Evolutionary conservation across 2,329 filamentous ascomycete species (phyloP), one percentile per base, ranked within the genome.

Genomic region (Metarhizium sp.): DNA sequence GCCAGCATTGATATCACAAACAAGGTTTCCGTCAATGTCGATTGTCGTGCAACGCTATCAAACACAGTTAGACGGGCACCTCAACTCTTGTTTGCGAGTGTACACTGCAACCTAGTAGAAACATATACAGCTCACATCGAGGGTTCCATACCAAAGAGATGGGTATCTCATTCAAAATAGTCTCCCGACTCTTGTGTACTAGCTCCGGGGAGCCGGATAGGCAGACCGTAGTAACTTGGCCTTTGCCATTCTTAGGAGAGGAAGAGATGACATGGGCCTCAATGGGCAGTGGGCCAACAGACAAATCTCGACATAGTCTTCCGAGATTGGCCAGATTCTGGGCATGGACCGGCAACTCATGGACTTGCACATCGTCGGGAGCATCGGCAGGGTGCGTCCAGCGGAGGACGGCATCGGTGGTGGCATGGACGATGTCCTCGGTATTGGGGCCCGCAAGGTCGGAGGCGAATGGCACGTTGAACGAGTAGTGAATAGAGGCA

Each of bases 381-480:
- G 89, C 88, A 63, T 89, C 90, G 68, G 90, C 88, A 59, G 92
- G 88, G 71, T 96, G 92, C 52, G 90, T 94, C 94, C 94, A 99
- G 69, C 90, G 85, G 62, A 92, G 82, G 61, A 95, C 85, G 58
- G 92, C 92, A 63, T 90, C 88, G 56, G 85, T 84, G 60, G 89
- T 96, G 60, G 92, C 91, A 74, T 96, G 92, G 58, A 97, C 82
- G 65, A 99, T 90, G 72, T 97, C 92, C 71, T 96, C 91, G 62
- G 88, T 88, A 66, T 97, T 91, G 60, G 94, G 94, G 38, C 94
- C 94, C 59, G 89, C 83, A 59, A 99, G 84, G 66, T 92, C 92
- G 60, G 90, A 95, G 63, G 91, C 86, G 74, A 97, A 96, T 58
- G 94, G 94, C 51, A 99, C 88, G 69, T 96, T 97, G 84, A 99